Base-by-base conservation (phyloP, 768 basidiomycete genomes). In the Rhodotorula diobovata region DNA sequence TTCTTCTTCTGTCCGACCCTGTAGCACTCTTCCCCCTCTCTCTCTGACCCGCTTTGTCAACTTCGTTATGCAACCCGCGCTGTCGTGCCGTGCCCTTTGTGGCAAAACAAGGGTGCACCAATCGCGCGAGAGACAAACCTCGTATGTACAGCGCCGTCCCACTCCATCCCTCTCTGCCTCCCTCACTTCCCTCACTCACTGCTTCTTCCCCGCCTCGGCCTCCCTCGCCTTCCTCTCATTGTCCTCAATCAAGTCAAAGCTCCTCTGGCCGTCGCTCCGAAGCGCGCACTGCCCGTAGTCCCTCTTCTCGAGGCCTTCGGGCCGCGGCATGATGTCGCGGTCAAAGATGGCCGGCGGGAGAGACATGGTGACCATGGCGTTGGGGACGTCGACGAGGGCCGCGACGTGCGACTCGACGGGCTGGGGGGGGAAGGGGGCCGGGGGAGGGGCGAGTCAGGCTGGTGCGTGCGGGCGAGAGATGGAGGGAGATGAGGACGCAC, bases 261-360 rank as follows among this genome's bases (percentile, higher is more conserved):
- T 54, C 16, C 70, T 34, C 45, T 87, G 80, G 0, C 87, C 86
- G 70, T 89, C 88, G 73, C 85, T 86, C 62, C 88, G 80, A 69
- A 87, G 85, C 8, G 88, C 87, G 71, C 86, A 87, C 70, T 89
- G 87, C 0, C 88, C 87, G 74, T 85, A 86, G 77, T 86, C 79
- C 41, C 80, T 82, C 79, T 85, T 87, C 63, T 81, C 82, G 61
- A 90, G 80, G 9, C 88, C 88, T 32, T 88, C 85, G 21, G 84
- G 84, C 58, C 84, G 85, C 1, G 89, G 88, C 23, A 87, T 77
- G 72, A 90, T 89, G 79, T 89, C 87, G 76, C 86, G 83, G 53
- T 89, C 87, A 76, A 91, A 91, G 69, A 91, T 91, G 6, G 86
- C 89, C n/a, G 87, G 83, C 9, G 89, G 89, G 8, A 91, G 82